These are phyloP conservation scores for Ziziphus jujuba DNA, from an alignment of 306 rosid species.

Conservation along the genomic window DNA sequence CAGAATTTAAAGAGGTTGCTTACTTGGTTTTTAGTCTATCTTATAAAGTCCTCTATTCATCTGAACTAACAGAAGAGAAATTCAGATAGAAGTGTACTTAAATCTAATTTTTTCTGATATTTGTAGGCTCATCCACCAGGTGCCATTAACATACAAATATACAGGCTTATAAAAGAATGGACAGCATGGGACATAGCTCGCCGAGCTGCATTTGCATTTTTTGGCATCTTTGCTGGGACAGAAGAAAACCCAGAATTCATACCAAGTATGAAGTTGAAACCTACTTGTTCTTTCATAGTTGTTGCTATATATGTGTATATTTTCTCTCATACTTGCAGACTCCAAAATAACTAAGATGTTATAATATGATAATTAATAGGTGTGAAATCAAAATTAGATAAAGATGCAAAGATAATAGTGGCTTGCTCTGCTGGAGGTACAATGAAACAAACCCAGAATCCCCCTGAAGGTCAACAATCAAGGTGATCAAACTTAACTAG, in stretches of 20 bases:
- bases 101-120: slow-evolving; percentile 1
- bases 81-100: not conserved
- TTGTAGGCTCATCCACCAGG: slow-evolving; percentile 83
- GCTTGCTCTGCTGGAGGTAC: slow-evolving; percentile 94
- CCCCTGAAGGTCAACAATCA: slow-evolving; percentile 96
- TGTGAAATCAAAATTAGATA: slow-evolving; percentile 71
- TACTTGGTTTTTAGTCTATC: not conserved
- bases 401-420: slow-evolving; percentile 79
- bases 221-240: slow-evolving; percentile 92
- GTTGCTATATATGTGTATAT: too few relatives aligned
- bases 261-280: slow-evolving; percentile 40
- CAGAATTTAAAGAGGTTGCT: slow-evolving; percentile 93
- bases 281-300: slow-evolving; percentile 3
- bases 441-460: slow-evolving; percentile 87
- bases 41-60: slow-evolving; percentile 1
- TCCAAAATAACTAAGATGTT: slow-evolving; percentile 8
- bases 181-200: slow-evolving; percentile 99
- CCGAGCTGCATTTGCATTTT: slow-evolving; percentile 96
- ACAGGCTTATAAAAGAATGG: slow-evolving; percentile 98
- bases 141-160: slow-evolving; percentile 88
- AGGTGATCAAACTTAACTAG: slow-evolving; percentile 38
- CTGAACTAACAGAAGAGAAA: not conserved
- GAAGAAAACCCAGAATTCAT: slow-evolving; percentile 98
- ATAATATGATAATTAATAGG: slow-evolving; percentile 40
- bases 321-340: slow-evolving; percentile 7